Conservation (phyloP, 2,329 filamentous ascomycete species). For the Scedosporium apiospermum region DNA sequence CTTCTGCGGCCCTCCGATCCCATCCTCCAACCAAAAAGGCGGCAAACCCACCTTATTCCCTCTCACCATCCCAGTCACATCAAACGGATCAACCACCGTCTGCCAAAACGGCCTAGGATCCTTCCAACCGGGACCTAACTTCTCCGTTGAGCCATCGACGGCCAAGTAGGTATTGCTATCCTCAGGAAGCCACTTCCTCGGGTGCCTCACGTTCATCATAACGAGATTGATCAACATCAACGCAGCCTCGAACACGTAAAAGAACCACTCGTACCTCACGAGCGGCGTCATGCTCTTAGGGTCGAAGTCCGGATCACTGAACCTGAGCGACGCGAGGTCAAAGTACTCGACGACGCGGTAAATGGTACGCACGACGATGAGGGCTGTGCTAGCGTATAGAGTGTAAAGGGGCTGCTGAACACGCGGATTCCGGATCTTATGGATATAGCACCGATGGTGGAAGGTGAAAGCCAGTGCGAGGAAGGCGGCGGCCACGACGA, state of each 20-base stretch:
- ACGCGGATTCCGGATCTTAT: slow-evolving; percentile 22
- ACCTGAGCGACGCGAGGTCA: slow-evolving; percentile 31
- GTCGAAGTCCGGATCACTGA: slow-evolving; percentile 25
- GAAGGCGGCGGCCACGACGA: slow-evolving; percentile 41
- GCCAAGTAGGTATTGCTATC: slow-evolving; percentile 40
- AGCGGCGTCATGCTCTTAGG: slow-evolving; percentile 29
- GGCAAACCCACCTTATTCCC: neutral
- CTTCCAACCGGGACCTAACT: slow-evolving; percentile 37
- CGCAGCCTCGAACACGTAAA: slow-evolving; percentile 46
- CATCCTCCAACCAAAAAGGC: slow-evolving; percentile 2
- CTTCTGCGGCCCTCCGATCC: neutral
- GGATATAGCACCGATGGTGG: slow-evolving; percentile 31
- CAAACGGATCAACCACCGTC: slow-evolving; percentile 33
- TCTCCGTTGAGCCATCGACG: slow-evolving; percentile 37
- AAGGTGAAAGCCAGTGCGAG: slow-evolving; percentile 36
- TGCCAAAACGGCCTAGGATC: slow-evolving; percentile 33
- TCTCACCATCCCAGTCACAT: slow-evolving; percentile 15
- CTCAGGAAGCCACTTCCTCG: slow-evolving; percentile 38
- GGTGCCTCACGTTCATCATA: slow-evolving; percentile 41
- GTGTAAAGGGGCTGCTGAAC: slow-evolving; percentile 30
- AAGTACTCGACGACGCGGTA: slow-evolving; percentile 53
- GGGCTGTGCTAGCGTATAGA: slow-evolving; percentile 38
- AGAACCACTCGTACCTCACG: slow-evolving; percentile 49
- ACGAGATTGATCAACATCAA: slow-evolving; percentile 42
- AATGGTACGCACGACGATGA: slow-evolving; percentile 45